Percentiles rank a stretch among this genome's conserved stretches.
phyloP scores from a whole-genome alignment of 2,329 filamentous ascomycete species.

The Talaromyces islandicus region DNA sequence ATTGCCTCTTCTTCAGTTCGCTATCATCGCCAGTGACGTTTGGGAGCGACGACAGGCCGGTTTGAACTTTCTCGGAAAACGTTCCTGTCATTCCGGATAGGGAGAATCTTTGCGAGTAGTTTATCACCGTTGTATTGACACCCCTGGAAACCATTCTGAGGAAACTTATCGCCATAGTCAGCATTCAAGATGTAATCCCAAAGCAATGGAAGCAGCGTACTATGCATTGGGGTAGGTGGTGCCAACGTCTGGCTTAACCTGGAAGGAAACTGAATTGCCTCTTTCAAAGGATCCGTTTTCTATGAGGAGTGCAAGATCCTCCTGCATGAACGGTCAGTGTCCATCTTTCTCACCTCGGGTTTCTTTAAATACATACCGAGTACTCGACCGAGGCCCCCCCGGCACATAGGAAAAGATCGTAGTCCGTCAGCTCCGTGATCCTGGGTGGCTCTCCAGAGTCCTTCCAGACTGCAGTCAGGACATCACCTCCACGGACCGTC shows the following conservation, averaged over 20 bases:
- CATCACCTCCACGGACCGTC: slow-evolving; percentile 43
- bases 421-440: slow-evolving; percentile 47
- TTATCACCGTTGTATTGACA: slow-evolving; percentile 46
- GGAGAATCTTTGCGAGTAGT: slow-evolving; percentile 60
- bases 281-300: slow-evolving; percentile 29
- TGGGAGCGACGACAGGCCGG: slow-evolving; percentile 12
- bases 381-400: slow-evolving; percentile 50
- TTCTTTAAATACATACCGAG: slow-evolving; percentile 32
- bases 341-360: not conserved
- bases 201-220: slow-evolving; percentile 32
- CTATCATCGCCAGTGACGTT: slow-evolving; percentile 20
- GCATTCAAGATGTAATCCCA: not conserved
- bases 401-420: slow-evolving; percentile 55
- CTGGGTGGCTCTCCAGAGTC: slow-evolving; percentile 48
- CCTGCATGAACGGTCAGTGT: slow-evolving; percentile 21
- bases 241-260: slow-evolving; percentile 39
- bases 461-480: slow-evolving; percentile 52
- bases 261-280: slow-evolving; percentile 40
- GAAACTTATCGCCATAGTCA: slow-evolving; percentile 39
- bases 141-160: slow-evolving; percentile 53
- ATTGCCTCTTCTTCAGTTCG: slow-evolving; percentile 26
- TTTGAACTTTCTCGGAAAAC: slow-evolving; percentile 41
- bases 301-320: slow-evolving; percentile 37
- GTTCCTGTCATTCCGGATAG: slow-evolving; percentile 58
- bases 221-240: slow-evolving; percentile 50